phyloP scores from a whole-genome alignment of 768 basidiomycete genomes.

The Leccinum barrowsii region DNA sequence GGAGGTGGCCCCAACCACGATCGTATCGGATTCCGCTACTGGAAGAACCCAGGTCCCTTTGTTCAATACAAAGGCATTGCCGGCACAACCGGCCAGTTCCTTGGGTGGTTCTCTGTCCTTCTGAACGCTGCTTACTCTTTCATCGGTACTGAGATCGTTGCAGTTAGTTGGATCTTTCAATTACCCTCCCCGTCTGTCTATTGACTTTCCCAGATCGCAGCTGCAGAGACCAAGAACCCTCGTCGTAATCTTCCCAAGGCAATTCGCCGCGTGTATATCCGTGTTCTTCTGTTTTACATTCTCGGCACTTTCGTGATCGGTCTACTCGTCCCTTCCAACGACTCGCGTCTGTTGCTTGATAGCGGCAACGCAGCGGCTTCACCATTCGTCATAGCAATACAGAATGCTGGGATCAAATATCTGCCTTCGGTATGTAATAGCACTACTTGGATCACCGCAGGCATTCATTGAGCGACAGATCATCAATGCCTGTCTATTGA shows the following conservation, averaged over 20 bases:
- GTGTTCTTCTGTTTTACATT: slow-evolving; percentile 82
- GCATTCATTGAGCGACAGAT: slow-evolving; percentile 39
- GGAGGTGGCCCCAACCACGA: slow-evolving; percentile 87
- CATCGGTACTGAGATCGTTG: slow-evolving; percentile 94
- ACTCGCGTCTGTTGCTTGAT: slow-evolving; percentile 46
- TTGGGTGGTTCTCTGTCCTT: slow-evolving; percentile 67
- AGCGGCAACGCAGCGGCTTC: slow-evolving; percentile 59
- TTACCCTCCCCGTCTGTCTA: neutral
- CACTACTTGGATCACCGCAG: slow-evolving; percentile 11
- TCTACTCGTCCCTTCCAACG: slow-evolving; percentile 74
- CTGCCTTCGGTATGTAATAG: slow-evolving; percentile 62
- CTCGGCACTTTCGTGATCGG: slow-evolving; percentile 73
- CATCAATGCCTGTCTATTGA: slow-evolving; percentile 80
- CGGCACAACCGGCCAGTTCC: slow-evolving; percentile 75
- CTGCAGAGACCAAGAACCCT: slow-evolving; percentile 90
- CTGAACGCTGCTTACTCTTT: slow-evolving; percentile 90
- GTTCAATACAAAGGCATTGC: slow-evolving; percentile 61
- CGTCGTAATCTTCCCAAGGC: slow-evolving; percentile 57
- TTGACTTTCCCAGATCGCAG: slow-evolving; percentile 57
- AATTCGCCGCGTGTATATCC: slow-evolving; percentile 61
- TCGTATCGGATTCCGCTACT: slow-evolving; percentile 58
- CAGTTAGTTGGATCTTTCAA: slow-evolving; percentile 44
- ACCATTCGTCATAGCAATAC: slow-evolving; percentile 90
- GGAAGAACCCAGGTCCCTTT: slow-evolving; percentile 89
- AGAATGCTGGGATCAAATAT: slow-evolving; percentile 78